Evolutionary conservation across 2,329 filamentous ascomycete genomes (phyloP), one percentile per base, ranked within the genome.

Genomic region (Macrophomina pseudophaseolina): DNA sequence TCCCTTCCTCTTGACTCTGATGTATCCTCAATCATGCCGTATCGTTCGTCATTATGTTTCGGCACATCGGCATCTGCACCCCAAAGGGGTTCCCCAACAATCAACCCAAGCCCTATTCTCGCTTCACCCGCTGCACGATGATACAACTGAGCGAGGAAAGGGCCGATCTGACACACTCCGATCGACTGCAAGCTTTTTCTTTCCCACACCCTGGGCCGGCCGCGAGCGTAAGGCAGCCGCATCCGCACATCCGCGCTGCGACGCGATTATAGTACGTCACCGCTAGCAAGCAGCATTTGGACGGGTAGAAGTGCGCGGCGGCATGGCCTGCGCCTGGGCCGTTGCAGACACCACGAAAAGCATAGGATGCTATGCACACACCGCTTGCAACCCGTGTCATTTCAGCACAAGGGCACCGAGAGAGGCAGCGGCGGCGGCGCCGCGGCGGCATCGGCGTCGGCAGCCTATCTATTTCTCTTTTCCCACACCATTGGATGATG

Each of bases 161-260:
- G 56, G 30, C 56, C 56, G 56, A 35, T 40, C 54, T 60, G 42
- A 60, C 56, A 16, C 48, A 14, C 9, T 28, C 54, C 23, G 40
- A 56, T 56, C 53, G 53, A 35, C 53, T 38, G 35, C 35, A 38
- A 38, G 35, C 51, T 8, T 23, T 23, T 3, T 23, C 23, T 23
- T 23, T 18, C 33, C 38, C 40, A 11, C 30, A 2, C 12, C 12
- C 32, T 23, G 23, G 7, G 18, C 18, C 51, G 51, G 9, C 14
- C 32, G 49, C 30, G 49, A 44, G 23, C 23, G 23, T 23, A 40
- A 40, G 16, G 51, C 56, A 60, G 56, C 56, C 42, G 56, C 56
- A 48, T 48, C 56, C 56, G 42, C 56, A 28, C 56, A 48, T 60
- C 42, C 56, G 42, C 56, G 28, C 38, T 44, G 54, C 54, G 32